Percentiles rank a stretch among this genome's conserved stretches.
Conservation (phyloP, 2,329 filamentous ascomycete species). For the Rhinocladiella mackenziei region DNA sequence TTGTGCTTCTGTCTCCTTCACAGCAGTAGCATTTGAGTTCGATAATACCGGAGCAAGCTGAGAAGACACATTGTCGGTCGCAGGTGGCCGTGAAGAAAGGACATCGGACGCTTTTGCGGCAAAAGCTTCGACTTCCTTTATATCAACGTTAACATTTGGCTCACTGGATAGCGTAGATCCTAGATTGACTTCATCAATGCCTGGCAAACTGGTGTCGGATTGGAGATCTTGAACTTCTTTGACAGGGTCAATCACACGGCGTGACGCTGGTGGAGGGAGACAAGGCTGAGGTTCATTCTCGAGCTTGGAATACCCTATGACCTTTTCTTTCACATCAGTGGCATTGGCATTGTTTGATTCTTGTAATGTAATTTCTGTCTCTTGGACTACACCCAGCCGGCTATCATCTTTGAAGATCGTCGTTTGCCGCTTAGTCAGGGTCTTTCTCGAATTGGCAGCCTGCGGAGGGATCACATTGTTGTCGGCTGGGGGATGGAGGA, state of each 20-base stretch:
- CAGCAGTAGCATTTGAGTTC: slow-evolving; percentile 1
- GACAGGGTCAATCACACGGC: slow-evolving; percentile 27
- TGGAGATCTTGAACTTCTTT: slow-evolving; percentile 19
- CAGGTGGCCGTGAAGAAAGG: slow-evolving; percentile 5
- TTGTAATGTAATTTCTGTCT: slow-evolving; percentile 22
- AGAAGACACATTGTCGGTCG: not conserved
- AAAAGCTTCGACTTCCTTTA: slow-evolving; percentile 6
- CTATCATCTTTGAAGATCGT: slow-evolving; percentile 54
- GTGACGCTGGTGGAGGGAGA: slow-evolving; percentile 9
- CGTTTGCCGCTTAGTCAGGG: slow-evolving; percentile 50
- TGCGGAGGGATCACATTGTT: slow-evolving; percentile 20
- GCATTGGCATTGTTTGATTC: slow-evolving; percentile 3
- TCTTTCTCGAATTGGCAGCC: slow-evolving; percentile 44
- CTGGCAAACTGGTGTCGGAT: slow-evolving; percentile 27
- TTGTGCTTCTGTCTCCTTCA: slow-evolving; percentile 10
- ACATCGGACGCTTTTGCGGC: slow-evolving; percentile 12
- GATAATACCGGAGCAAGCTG: slow-evolving; percentile 1
- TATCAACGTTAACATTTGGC: slow-evolving; percentile 5
- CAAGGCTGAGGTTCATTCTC: slow-evolving; percentile 30
- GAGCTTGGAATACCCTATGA: not conserved
- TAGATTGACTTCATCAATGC: slow-evolving; percentile 25
- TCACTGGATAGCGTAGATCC: slow-evolving; percentile 19
- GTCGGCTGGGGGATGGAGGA: slow-evolving; percentile 34
- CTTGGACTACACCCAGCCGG: slow-evolving; percentile 34
- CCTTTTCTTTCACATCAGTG: slow-evolving; percentile 3